These are phyloP conservation scores for Aspergillus ellipticus DNA, from an alignment of 495 filamentous ascomycete genomes.

Conservation along the genomic window DNA sequence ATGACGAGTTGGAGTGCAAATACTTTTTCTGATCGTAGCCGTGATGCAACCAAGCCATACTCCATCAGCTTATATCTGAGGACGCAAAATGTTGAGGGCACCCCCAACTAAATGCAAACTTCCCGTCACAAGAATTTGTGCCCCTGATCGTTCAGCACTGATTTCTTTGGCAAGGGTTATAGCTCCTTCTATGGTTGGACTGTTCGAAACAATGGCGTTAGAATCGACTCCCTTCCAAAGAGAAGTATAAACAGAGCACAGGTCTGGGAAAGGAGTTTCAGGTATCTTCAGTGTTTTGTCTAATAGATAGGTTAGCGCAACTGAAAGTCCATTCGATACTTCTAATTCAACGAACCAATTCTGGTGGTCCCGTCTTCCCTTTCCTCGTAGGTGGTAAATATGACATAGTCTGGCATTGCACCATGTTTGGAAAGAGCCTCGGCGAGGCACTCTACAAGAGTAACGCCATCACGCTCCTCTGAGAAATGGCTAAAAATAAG, in stretches of 20 bases:
- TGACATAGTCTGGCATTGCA: slow-evolving; percentile 26
- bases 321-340: background rate
- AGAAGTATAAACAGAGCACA: slow-evolving; percentile 23
- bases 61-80: too few relatives aligned
- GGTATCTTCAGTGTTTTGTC: slow-evolving; percentile 24
- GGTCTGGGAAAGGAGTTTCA: slow-evolving; percentile 20
- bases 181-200: slow-evolving; percentile 31
- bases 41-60: too few relatives aligned
- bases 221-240: slow-evolving; percentile 25
- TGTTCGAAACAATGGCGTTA: slow-evolving; percentile 16
- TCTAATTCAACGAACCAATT: slow-evolving; percentile 17
- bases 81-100: slow-evolving; percentile 39
- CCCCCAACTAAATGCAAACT: slow-evolving; percentile 61
- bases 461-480: slow-evolving; percentile 32
- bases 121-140: slow-evolving; percentile 55
- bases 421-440: slow-evolving; percentile 20
- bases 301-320: background rate
- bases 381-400: slow-evolving; percentile 33
- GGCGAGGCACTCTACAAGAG: slow-evolving; percentile 27
- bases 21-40: too few relatives aligned
- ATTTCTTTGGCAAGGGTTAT: slow-evolving; percentile 26
- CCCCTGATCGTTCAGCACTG: slow-evolving; percentile 18
- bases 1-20: too few relatives aligned
- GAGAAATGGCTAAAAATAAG: slow-evolving; percentile 43
- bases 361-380: slow-evolving; percentile 22